Evolutionary conservation across 2,329 filamentous ascomycete species (phyloP).

Genomic region (Pseudogymnoascus sp.): DNA sequence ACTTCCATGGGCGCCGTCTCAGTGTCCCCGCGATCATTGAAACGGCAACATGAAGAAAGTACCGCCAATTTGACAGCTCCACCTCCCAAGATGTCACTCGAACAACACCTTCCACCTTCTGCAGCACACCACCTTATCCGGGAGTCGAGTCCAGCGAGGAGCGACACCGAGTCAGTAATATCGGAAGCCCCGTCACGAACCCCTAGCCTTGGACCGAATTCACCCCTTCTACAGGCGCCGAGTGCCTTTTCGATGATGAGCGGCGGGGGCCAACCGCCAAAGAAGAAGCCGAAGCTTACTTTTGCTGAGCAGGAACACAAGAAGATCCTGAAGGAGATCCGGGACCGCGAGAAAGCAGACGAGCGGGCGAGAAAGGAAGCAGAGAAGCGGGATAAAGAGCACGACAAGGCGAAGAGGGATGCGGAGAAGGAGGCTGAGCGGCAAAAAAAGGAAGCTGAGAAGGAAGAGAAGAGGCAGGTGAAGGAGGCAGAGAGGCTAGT

Average conservation of each 20-base stretch:
- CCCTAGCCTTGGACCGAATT: background rate
- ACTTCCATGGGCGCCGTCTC: background rate
- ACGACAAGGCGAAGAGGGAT: slow-evolving; percentile 9
- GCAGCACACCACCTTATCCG: background rate
- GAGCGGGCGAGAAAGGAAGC: slow-evolving; percentile 32
- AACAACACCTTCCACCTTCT: background rate
- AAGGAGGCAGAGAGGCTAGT: slow-evolving; percentile 37
- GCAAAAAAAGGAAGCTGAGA: slow-evolving; percentile 26
- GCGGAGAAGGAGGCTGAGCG: slow-evolving; percentile 21
- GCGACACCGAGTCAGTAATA: background rate
- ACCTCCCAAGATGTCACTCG: background rate
- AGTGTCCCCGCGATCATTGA: background rate
- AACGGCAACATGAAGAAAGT: background rate
- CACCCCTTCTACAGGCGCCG: background rate
- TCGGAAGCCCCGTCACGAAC: background rate
- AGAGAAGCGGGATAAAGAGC: slow-evolving; percentile 21
- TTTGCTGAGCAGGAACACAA: slow-evolving; percentile 24
- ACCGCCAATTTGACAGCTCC: background rate
- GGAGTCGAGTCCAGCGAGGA: background rate
- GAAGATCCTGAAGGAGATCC: slow-evolving; percentile 21
- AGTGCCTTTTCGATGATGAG: background rate
- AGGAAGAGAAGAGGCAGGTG: no score
- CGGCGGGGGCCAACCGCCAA: background rate
- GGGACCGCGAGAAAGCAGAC: slow-evolving; percentile 20
- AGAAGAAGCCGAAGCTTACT: slow-evolving; percentile 4